These are phyloP conservation scores for Apophysomyces ossiformis DNA, from an alignment of 371 early-diverging fungal species.

Conservation along the genomic window DNA sequence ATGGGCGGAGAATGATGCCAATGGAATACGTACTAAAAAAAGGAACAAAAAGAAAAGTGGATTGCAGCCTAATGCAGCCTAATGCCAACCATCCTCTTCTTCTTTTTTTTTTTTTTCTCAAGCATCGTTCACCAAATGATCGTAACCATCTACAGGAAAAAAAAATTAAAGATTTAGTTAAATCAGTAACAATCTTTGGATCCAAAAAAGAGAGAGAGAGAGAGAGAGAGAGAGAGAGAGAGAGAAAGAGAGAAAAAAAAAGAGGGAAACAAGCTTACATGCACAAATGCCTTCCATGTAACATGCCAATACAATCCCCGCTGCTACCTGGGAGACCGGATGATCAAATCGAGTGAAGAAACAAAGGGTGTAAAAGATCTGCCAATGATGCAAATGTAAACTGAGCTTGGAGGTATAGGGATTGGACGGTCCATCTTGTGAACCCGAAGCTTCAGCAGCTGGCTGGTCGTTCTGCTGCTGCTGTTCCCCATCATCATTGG, in stretches of 20 bases:
- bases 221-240: too few relatives aligned
- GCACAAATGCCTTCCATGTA: conserved; percentile 78
- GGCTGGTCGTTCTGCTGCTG: not conserved
- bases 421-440: conserved; percentile 9
- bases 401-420: conserved; percentile 30
- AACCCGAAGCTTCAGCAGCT: conserved; percentile 11
- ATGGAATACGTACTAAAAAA: not conserved
- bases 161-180: conserved; percentile 3
- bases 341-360: conserved; percentile 80
- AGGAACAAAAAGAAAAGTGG: too few relatives aligned
- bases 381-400: conserved; percentile 88
- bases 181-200: not conserved
- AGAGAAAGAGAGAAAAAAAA: too few relatives aligned
- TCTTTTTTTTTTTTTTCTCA: not conserved
- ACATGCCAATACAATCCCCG: conserved; percentile 77
- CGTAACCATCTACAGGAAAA: conserved; percentile 41
- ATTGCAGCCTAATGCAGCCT: too few relatives aligned
- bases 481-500: conserved; percentile 22
- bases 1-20: conserved; percentile 7
- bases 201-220: too few relatives aligned
- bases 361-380: conserved; percentile 82
- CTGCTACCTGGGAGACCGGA: conserved; percentile 74
- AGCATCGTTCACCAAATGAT: conserved; percentile 39
- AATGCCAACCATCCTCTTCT: too few relatives aligned
- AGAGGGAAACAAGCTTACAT: conserved; percentile 30